phyloP scores from a whole-genome alignment of 345 rosid genomes.

The Moricandia moricandioides region DNA sequence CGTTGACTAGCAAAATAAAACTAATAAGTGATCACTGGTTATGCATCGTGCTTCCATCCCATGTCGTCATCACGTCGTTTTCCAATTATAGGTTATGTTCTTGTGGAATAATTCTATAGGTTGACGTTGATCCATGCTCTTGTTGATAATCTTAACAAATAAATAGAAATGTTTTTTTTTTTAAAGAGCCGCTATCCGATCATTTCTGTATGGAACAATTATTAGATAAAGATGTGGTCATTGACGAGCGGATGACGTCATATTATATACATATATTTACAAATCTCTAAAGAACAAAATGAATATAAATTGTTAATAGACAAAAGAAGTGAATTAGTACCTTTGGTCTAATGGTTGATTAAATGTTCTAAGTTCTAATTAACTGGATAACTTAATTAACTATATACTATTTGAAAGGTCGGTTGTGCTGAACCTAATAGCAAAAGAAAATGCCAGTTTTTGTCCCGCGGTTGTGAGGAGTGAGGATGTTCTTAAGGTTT shows the following conservation, averaged over 20 bases:
- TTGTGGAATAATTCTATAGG: slow-evolving; percentile 2
- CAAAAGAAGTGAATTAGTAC: not conserved
- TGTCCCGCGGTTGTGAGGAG: no score
- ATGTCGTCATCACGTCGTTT: slow-evolving; percentile 35
- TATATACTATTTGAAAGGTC: no score
- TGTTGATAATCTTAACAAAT: not conserved
- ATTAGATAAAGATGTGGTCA: not conserved
- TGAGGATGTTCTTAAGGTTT: no score
- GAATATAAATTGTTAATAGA: not conserved
- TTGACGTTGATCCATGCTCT: slow-evolving; percentile 17
- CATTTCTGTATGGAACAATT: not conserved
- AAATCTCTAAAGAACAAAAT: not conserved
- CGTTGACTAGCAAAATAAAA: slow-evolving; percentile 19
- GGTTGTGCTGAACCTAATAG: no score
- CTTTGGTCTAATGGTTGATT: not conserved
- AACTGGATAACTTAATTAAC: no score
- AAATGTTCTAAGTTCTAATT: no score
- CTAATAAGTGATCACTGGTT: slow-evolving; percentile 8
- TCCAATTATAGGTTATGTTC: slow-evolving; percentile 16
- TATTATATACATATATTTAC: not conserved
- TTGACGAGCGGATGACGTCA: not conserved
- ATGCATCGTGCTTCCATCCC: slow-evolving; percentile 31
- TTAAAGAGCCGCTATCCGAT: not conserved
- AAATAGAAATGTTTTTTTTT: no score
- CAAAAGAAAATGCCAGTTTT: no score